Base-by-base conservation (phyloP, 179 eudicot genomes). In the Nepenthes alata region DNA sequence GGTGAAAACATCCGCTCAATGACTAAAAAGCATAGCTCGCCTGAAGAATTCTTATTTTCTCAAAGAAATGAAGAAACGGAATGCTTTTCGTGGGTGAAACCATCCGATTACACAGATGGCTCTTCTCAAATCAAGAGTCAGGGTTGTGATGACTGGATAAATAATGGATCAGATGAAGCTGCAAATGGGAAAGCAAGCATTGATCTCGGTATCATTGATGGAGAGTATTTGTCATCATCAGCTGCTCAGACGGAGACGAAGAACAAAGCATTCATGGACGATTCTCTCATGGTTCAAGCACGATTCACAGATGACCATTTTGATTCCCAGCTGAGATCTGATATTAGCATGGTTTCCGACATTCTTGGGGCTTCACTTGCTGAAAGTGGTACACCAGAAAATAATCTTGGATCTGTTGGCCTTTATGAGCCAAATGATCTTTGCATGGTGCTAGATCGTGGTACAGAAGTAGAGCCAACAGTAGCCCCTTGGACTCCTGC, bases 231-330 rank as follows among this genome's bases (percentile, higher is more conserved):
- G 50, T 16, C 67, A 54, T 66, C 75, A 36, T 62, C 70, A n/a
- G 34, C 52, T 65, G 73, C 65, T 58, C 70, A 53, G 54, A 38
- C 25, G 48, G 80, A 61, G 65, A 72, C 61, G 68, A 72, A 51
- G 50, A 83, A 63, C 60, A 80, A 70, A 76, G 83, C 76, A 53
- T 51, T 70, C 60, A 35, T 74, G 58, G 93, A 88, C 65, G 88
- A 88, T 70, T 86, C 96, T 63, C 70, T 84, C 67, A 82, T 86
- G 85, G 71, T 86, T 77, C 90, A 84, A 35, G 65, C 78, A 55
- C 75, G 66, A 39, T 55, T 61, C 12, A 47, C 59, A 2, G 72
- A 70, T 41, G 63, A 69, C 64, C 71, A 59, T 25, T 47, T 62
- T 53, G 74, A 70, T 63, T 60, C 73, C 44, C 80, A 77, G 55